Evolutionary conservation across 148 eudicot genomes (phyloP).

Genomic region (Gaultheria prostrata): DNA sequence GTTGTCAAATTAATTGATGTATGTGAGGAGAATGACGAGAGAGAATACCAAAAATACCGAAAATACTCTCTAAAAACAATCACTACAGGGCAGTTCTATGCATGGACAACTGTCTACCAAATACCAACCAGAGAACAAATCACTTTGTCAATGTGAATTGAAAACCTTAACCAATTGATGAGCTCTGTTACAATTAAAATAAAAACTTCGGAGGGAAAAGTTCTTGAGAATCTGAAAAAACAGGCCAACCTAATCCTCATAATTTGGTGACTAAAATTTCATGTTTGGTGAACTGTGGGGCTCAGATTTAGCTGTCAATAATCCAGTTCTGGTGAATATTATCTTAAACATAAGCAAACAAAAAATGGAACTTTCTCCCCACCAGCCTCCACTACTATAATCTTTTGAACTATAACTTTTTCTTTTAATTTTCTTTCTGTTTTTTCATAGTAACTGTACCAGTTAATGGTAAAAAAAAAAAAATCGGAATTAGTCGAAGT

Average conservation of each 20-base stretch:
- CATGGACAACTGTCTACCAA: too few relatives aligned
- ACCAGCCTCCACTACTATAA: neutral
- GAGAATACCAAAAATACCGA: too few relatives aligned
- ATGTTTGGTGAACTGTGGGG: conserved; percentile 5
- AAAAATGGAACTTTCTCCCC: neutral
- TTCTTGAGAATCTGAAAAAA: neutral
- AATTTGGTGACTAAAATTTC: conserved; percentile 4
- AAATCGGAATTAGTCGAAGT: neutral
- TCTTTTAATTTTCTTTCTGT: neutral
- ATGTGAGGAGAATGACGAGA: too few relatives aligned
- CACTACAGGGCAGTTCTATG: too few relatives aligned
- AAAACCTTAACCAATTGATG: neutral
- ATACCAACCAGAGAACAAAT: neutral
- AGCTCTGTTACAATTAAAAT: neutral
- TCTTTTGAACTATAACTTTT: neutral
- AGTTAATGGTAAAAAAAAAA: neutral
- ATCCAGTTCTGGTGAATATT: neutral
- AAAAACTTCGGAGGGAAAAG: too few relatives aligned
- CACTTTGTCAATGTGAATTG: neutral
- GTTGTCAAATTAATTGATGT: too few relatives aligned
- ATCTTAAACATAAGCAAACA: neutral
- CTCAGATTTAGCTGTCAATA: conserved; percentile 14
- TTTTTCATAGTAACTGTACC: neutral
- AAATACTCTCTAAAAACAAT: too few relatives aligned
- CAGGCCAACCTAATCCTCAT: conserved; percentile 1